These are phyloP conservation scores for Gynochthodes officinalis DNA, from an alignment of 257 asterid species.

Conservation along the genomic window DNA sequence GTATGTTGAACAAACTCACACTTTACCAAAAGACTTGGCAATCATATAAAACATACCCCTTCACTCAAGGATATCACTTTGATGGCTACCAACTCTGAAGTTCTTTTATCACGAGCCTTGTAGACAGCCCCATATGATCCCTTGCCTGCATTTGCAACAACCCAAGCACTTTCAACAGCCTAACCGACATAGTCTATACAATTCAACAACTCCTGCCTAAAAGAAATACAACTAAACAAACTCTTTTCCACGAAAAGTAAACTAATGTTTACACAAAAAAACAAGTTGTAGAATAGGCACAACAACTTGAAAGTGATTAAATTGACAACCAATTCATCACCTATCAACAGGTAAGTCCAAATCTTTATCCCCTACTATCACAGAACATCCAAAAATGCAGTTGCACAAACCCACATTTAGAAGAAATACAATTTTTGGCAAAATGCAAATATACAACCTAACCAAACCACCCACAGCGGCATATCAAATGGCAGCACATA, in stretches of 20 bases:
- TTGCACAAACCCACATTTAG: too few relatives aligned
- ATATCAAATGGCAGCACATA: not conserved
- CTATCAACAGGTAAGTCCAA: not conserved
- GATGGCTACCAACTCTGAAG: conserved; percentile 94
- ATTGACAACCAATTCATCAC: not conserved
- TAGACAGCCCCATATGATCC: conserved; percentile 96
- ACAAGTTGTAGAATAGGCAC: not conserved
- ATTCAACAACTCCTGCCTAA: not conserved
- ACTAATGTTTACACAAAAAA: not conserved
- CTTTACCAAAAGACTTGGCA: conserved; percentile 7
- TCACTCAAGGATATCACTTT: conserved; percentile 92
- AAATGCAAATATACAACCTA: not conserved
- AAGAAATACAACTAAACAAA: not conserved
- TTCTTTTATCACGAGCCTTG: conserved; percentile 87
- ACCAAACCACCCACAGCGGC: not conserved
- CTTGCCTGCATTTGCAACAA: conserved; percentile 59
- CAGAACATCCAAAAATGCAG: not conserved
- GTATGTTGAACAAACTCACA: conserved; percentile 6
- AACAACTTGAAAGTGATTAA: not conserved
- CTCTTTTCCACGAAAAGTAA: too few relatives aligned
- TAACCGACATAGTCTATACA: conserved; percentile 6
- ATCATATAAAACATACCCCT: conserved; percentile 60
- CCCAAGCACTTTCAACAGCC: conserved; percentile 24
- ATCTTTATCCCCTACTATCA: not conserved
- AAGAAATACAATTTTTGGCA: not conserved